Evolutionary conservation across 768 basidiomycete species (phyloP).

Genomic region (Harrya chromipes): DNA sequence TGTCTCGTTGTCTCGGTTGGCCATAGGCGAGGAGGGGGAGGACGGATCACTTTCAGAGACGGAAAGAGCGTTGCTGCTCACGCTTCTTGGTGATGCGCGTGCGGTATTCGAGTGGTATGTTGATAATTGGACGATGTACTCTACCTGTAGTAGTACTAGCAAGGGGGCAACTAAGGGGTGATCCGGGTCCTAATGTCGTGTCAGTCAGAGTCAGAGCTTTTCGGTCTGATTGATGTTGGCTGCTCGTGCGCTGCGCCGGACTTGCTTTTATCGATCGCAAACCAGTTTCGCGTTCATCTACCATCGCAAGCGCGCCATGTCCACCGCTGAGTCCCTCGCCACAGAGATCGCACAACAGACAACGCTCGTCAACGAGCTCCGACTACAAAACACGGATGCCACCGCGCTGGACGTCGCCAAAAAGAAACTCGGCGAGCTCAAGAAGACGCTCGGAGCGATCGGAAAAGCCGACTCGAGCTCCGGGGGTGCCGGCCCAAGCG

Average conservation of each 20-base stretch:
- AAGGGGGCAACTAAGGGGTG: slow-evolving; percentile 9
- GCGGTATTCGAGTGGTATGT: slow-evolving; percentile 22
- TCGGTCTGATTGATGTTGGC: slow-evolving; percentile 16
- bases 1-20: slow-evolving; percentile 6
- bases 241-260: slow-evolving; percentile 16
- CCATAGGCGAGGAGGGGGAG: slow-evolving; percentile 1
- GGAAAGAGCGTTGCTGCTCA: slow-evolving; percentile 12
- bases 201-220: slow-evolving; percentile 11
- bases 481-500: slow-evolving; percentile 34
- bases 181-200: slow-evolving; percentile 23
- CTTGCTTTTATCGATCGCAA: slow-evolving; percentile 35
- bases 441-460: slow-evolving; percentile 50
- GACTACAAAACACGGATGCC: slow-evolving; percentile 51
- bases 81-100: slow-evolving; percentile 21
- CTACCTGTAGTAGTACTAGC: neutral
- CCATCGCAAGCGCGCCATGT: slow-evolving; percentile 33
- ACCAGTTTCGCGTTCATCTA: slow-evolving; percentile 10
- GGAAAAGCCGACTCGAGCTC: slow-evolving; percentile 27
- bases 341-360: slow-evolving; percentile 56
- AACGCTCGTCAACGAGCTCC: slow-evolving; percentile 58
- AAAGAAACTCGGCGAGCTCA: slow-evolving; percentile 69
- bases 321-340: slow-evolving; percentile 43
- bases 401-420: slow-evolving; percentile 55
- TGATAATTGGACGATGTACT: slow-evolving; percentile 8
- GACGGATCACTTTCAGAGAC: slow-evolving; percentile 2